These are phyloP conservation scores for Verticillium zaregamsianum DNA, from an alignment of 2,329 filamentous ascomycete genomes.

Conservation along the genomic window DNA sequence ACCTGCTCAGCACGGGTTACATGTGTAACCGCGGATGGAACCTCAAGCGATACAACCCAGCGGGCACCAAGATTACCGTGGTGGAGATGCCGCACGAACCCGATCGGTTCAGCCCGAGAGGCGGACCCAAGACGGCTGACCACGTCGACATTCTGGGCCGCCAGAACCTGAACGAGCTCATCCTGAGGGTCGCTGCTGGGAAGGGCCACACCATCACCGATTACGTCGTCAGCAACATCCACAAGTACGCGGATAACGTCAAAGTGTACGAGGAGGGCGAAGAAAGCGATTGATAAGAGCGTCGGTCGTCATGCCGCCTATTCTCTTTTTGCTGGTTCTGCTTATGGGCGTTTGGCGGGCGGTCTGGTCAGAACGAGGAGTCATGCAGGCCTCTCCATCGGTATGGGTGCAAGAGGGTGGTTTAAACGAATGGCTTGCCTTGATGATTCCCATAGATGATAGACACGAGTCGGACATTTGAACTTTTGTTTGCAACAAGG, in stretches of 20 bases:
- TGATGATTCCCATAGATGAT: neutral
- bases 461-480: neutral
- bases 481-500: neutral
- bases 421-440: neutral
- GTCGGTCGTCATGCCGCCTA: neutral
- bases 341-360: neutral
- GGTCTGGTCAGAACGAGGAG: neutral
- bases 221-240: slow-evolving; percentile 75
- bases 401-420: neutral
- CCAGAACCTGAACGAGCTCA: slow-evolving; percentile 83
- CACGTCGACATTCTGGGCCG: slow-evolving; percentile 95
- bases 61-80: slow-evolving; percentile 73
- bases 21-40: slow-evolving; percentile 97
- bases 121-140: slow-evolving; percentile 70
- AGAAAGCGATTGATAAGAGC: neutral
- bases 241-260: slow-evolving; percentile 76
- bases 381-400: neutral
- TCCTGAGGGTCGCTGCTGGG: slow-evolving; percentile 81
- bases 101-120: slow-evolving; percentile 81
- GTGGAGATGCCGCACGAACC: slow-evolving; percentile 98
- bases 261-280: slow-evolving; percentile 67
- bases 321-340: neutral
- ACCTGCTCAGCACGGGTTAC: slow-evolving; percentile 85
- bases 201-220: slow-evolving; percentile 76
- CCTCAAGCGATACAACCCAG: slow-evolving; percentile 90